Evolutionary conservation across 805 yeast genomes (phyloP).

Genomic region (Martiniozyma abietophila): DNA sequence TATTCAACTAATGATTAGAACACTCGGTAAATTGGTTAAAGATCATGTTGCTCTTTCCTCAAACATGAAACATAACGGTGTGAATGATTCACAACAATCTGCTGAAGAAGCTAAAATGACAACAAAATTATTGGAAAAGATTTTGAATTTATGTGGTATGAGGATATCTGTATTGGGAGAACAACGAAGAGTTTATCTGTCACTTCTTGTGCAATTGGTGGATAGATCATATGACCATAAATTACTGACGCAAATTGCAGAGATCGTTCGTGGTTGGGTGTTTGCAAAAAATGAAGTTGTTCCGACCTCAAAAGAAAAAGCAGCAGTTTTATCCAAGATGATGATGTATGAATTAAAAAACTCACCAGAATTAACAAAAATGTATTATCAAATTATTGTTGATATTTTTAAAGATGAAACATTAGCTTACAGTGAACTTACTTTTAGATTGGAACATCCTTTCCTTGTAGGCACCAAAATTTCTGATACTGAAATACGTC

Average conservation of each 20-base stretch:
- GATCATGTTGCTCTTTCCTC: constrained; percentile 70
- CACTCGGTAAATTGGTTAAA: constrained; percentile 80
- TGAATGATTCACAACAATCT: constrained; percentile 15
- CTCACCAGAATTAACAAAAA: constrained; percentile 65
- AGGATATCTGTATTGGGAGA: constrained; percentile 87
- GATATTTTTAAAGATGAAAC: constrained; percentile 78
- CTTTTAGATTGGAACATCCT: constrained; percentile 94
- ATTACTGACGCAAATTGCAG: constrained; percentile 63
- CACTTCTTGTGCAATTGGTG: constrained; percentile 79
- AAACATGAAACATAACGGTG: constrained; percentile 27
- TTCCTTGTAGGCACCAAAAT: constrained; percentile 88
- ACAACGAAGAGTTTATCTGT: constrained; percentile 80
- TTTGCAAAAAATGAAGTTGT: constrained; percentile 73
- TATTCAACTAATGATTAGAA: constrained; percentile 70
- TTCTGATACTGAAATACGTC: constrained; percentile 64
- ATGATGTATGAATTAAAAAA: constrained; percentile 85
- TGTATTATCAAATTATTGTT: constrained; percentile 77
- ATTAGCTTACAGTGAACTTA: constrained; percentile 74
- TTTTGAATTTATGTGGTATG: constrained; percentile 66
- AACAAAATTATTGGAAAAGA: constrained; percentile 63
- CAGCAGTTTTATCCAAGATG: constrained; percentile 89
- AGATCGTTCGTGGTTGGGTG: constrained; percentile 82
- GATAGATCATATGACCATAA: constrained; percentile 79
- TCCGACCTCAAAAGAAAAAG: constrained; percentile 94
- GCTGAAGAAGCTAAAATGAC: constrained; percentile 75